These are phyloP conservation scores for Candolleomyces aberdarensis DNA, from an alignment of 768 basidiomycete species.

Conservation along the genomic window DNA sequence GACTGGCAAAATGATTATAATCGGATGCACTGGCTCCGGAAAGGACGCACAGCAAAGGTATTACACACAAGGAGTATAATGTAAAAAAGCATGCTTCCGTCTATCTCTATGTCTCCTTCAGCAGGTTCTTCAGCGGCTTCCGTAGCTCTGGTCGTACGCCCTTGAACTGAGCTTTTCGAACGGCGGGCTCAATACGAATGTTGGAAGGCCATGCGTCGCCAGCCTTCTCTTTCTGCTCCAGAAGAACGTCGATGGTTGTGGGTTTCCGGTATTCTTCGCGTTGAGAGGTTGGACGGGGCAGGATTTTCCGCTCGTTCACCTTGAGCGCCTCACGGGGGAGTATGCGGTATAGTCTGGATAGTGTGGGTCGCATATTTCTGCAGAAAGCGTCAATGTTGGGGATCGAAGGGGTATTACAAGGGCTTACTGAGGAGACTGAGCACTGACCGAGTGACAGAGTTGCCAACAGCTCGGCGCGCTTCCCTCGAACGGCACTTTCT, in stretches of 20 bases:
- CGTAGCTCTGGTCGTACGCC: conserved; percentile 36
- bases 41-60: too few relatives aligned
- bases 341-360: conserved; percentile 32
- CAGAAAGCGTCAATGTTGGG: neutral
- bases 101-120: conserved; percentile 30
- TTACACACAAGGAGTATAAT: too few relatives aligned
- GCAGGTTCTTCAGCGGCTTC: conserved; percentile 35
- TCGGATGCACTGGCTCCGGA: too few relatives aligned
- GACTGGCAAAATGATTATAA: too few relatives aligned
- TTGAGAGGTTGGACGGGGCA: conserved; percentile 31
- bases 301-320: conserved; percentile 25
- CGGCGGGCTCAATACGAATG: conserved; percentile 41
- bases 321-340: conserved; percentile 32
- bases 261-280: conserved; percentile 29
- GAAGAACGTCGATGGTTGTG: conserved; percentile 34
- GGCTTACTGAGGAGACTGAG: neutral
- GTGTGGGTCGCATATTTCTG: conserved; percentile 34
- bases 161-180: conserved; percentile 38
- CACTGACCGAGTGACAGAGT: neutral
- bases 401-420: neutral
- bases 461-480: neutral
- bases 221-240: conserved; percentile 29
- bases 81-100: neutral
- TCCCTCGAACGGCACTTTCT: neutral
- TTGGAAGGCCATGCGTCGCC: conserved; percentile 41